Evolutionary conservation across 495 filamentous ascomycete species (phyloP), one percentile per base, ranked within the genome.

Genomic region (Oidiodendron maius): DNA sequence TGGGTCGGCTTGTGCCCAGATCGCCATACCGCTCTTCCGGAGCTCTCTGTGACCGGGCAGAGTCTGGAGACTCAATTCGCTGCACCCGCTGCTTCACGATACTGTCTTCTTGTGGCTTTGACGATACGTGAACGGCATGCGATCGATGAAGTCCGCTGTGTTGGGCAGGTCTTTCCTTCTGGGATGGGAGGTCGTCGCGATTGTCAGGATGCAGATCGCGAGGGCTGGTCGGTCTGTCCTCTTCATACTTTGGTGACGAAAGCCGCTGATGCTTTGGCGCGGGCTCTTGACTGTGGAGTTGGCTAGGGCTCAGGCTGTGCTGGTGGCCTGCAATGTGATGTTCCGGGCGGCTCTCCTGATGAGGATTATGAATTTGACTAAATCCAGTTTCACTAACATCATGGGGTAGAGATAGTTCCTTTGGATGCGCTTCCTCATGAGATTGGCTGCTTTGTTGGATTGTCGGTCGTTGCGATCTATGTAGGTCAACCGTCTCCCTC

Each of bases 401-500:
- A n/a, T n/a, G n/a, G n/a, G n/a, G n/a, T n/a, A n/a, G n/a, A n/a
- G n/a, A n/a, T n/a, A n/a, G n/a, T n/a, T n/a, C n/a, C n/a, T n/a
- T n/a, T n/a, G n/a, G n/a, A n/a, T n/a, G n/a, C 10, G 37, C 48
- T 34, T 54, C 32, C 17, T 34, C 35, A 40, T 38, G 24, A 43
- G 51, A 41, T 18, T 44, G 41, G 1, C 20, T 28, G 13, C 38
- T 4, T 39, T 25, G 24, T n/a, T 26, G 25, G 24, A 34, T 22
- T 9, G 21, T 46, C 30, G 49, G 53, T 50, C 34, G 50, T 26
- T 57, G 50, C 17, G 41, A 55, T 48, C 46, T 41, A 51, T 45
- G 50, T 6, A 62, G 46, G 32, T 62, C 47, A 16, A 62, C 50
- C 28, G 56, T 59, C 42, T 62, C 53, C 24, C 59, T 57, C 5